Evolutionary conservation across 1,284 basidiomycete species (phyloP).

Genomic region (Grifola frondosa): DNA sequence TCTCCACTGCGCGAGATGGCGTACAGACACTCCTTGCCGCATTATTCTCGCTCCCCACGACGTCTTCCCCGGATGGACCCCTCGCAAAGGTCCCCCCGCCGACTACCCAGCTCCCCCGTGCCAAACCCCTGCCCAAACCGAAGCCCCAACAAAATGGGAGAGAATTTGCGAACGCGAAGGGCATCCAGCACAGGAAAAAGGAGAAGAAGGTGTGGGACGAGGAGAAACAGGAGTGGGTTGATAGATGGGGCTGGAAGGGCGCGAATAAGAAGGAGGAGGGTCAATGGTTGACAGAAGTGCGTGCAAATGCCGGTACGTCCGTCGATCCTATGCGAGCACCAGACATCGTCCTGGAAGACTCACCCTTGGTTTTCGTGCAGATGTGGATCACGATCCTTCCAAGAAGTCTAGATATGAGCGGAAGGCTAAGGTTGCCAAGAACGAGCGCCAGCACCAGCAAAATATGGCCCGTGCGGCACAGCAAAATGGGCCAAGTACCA

Average conservation of each 20-base stretch:
- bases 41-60: constrained; percentile 83
- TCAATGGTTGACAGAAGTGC: constrained; percentile 93
- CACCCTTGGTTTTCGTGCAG: constrained; percentile 33
- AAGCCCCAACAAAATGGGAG: constrained; percentile 98
- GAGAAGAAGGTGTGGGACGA: constrained; percentile 95
- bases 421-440: constrained; percentile 82
- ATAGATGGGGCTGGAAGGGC: constrained; percentile 88
- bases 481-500: constrained; percentile 18
- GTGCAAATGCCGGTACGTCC: constrained; percentile 75
- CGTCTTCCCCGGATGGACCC: constrained; percentile 78
- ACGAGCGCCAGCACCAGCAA: constrained; percentile 77
- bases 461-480: constrained; percentile 70
- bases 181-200: constrained; percentile 80
- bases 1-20: constrained; percentile 81
- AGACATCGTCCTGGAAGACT: neutral
- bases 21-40: constrained; percentile 80
- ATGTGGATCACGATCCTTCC: constrained; percentile 78
- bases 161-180: constrained; percentile 91
- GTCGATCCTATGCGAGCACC: neutral
- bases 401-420: constrained; percentile 75
- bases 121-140: constrained; percentile 91
- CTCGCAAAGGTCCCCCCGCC: constrained; percentile 82
- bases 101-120: constrained; percentile 76
- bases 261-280: constrained; percentile 89
- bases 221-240: constrained; percentile 90